Conservation (phyloP, 345 rosid genomes). For the Gossypium raimondii region DNA sequence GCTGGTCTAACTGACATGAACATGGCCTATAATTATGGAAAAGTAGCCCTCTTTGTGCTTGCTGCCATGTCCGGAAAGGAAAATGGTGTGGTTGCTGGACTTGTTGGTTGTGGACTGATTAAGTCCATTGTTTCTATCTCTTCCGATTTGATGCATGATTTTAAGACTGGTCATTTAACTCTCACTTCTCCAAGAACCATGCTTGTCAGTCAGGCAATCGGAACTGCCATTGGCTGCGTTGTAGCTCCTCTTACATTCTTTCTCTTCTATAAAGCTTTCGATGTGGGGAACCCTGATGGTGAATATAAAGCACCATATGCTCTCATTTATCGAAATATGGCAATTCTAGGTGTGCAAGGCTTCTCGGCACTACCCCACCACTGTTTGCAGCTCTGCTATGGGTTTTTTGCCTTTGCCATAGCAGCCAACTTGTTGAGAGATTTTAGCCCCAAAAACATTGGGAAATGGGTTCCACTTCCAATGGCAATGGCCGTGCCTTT, state of each 20-base stretch:
- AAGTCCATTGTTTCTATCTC: constrained; percentile 84
- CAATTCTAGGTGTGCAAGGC: constrained; percentile 87
- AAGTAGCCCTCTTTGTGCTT: constrained; percentile 79
- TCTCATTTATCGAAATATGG: constrained; percentile 83
- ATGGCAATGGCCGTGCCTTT: constrained; percentile 99
- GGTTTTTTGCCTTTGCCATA: constrained; percentile 77
- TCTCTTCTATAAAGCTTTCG: constrained; percentile 84
- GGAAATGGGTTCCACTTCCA: constrained; percentile 83
- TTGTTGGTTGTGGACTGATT: constrained; percentile 83
- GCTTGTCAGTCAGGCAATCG: constrained; percentile 82
- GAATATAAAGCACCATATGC: constrained; percentile 98
- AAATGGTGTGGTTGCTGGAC: constrained; percentile 80
- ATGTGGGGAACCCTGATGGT: constrained; percentile 84
- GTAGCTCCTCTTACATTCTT: constrained; percentile 84
- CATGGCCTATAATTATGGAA: constrained; percentile 93
- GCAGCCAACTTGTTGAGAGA: constrained; percentile 63
- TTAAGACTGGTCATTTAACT: constrained; percentile 89
- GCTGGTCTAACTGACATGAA: constrained; percentile 97
- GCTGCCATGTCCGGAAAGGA: constrained; percentile 66
- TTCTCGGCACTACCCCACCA: constrained; percentile 84
- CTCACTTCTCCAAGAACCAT: constrained; percentile 84
- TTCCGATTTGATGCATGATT: constrained; percentile 92
- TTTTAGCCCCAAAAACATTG: constrained; percentile 36
- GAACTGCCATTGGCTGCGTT: constrained; percentile 80
- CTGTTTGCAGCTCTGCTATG: constrained; percentile 79